These are phyloP conservation scores for Diaporthe velutina DNA, from an alignment of 2,329 filamentous ascomycete genomes.

Conservation along the genomic window DNA sequence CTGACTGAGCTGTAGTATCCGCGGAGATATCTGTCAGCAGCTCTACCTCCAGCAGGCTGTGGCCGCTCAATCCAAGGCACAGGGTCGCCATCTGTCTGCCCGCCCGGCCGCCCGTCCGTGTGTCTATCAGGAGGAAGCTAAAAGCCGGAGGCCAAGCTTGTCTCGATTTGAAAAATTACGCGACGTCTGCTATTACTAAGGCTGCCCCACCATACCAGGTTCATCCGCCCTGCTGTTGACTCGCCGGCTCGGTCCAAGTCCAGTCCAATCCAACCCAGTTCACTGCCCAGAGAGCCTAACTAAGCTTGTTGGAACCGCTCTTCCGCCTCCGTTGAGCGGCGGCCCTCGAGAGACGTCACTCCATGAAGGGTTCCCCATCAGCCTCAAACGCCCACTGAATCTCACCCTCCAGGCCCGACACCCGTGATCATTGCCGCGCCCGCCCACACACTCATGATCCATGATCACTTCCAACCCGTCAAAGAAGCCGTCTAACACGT, in stretches of 20 bases:
- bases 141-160: slow-evolving; percentile 8
- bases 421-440: slow-evolving; percentile 11
- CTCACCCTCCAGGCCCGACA: slow-evolving; percentile 8
- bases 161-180: slow-evolving; percentile 27
- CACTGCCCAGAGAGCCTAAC: slow-evolving; percentile 21
- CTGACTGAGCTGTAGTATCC: not conserved
- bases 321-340: slow-evolving; percentile 30
- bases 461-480: slow-evolving; percentile 39
- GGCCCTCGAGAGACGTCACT: slow-evolving; percentile 30
- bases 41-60: not conserved
- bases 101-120: not conserved
- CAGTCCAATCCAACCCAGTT: not conserved
- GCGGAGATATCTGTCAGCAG: slow-evolving; percentile 7
- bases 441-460: slow-evolving; percentile 23
- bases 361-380: slow-evolving; percentile 19
- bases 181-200: slow-evolving; percentile 23
- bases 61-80: not conserved
- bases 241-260: slow-evolving; percentile 10
- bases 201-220: slow-evolving; percentile 25
- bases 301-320: slow-evolving; percentile 4
- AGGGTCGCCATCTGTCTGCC: not conserved
- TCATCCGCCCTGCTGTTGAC: slow-evolving; percentile 28
- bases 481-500: slow-evolving; percentile 40
- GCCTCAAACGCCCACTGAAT: not conserved
- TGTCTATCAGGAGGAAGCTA: not conserved